Evolutionary conservation across 2,329 filamentous ascomycete genomes (phyloP).

Genomic region (Chrysoporthe puriensis): DNA sequence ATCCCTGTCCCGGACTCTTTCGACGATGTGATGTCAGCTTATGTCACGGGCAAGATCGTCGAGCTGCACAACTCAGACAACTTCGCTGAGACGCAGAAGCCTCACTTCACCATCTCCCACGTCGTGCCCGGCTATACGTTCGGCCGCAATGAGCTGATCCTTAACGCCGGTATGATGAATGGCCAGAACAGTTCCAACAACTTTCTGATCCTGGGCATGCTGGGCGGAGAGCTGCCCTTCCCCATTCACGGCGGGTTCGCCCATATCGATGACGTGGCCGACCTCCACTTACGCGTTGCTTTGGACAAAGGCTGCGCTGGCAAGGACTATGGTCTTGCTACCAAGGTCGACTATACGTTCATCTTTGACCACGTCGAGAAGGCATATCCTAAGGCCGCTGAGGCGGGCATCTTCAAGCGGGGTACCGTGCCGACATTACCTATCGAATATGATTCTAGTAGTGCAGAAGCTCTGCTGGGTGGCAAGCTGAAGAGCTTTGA

Average conservation of each 20-base stretch:
- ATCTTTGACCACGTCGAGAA: constrained; percentile 33
- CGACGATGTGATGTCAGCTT: constrained; percentile 30
- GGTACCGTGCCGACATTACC: constrained; percentile 29
- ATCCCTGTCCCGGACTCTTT: constrained; percentile 30
- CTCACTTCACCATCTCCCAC: constrained; percentile 35
- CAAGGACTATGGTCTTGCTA: constrained; percentile 32
- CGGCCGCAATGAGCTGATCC: constrained; percentile 35
- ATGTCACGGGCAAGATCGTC: constrained; percentile 32
- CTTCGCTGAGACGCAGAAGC: constrained; percentile 30
- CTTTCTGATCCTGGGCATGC: constrained; percentile 32
- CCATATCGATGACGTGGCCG: constrained; percentile 34
- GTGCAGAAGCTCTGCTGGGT: constrained; percentile 7
- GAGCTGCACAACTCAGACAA: constrained; percentile 33
- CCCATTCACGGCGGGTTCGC: constrained; percentile 22
- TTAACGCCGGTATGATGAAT: constrained; percentile 33
- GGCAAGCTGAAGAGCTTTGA: constrained; percentile 19
- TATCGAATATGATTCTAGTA: constrained; percentile 20
- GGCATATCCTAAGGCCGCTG: constrained; percentile 33
- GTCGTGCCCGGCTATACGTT: constrained; percentile 36
- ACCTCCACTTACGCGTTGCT: constrained; percentile 31
- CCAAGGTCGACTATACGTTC: constrained; percentile 30
- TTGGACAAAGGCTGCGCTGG: constrained; percentile 28
- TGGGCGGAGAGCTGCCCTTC: constrained; percentile 31
- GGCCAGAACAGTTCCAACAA: constrained; percentile 37
- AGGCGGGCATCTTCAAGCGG: constrained; percentile 33